These are phyloP conservation scores for Calocera cornea DNA, from an alignment of 768 basidiomycete genomes.

Conservation along the genomic window DNA sequence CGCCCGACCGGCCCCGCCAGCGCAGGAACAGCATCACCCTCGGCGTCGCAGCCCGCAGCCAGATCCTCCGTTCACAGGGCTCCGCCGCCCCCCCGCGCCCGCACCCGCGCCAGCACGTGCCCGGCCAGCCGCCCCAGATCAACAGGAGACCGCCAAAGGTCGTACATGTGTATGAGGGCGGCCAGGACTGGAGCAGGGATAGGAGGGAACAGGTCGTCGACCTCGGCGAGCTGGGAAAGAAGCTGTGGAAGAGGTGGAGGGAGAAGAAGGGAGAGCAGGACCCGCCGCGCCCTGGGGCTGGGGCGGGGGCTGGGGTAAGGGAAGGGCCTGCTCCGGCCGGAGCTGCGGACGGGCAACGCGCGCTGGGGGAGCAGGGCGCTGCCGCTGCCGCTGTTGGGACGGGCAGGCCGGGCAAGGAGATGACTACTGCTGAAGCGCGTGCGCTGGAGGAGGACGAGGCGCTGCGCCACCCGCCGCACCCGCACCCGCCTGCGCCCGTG, in stretches of 20 bases:
- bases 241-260: background rate
- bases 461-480: background rate
- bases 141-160: conserved; percentile 24
- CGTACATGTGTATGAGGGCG: background rate
- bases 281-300: too few relatives aligned
- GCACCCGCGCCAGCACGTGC: too few relatives aligned
- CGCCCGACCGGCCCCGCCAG: background rate
- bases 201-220: conserved; percentile 20
- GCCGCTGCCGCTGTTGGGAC: too few relatives aligned
- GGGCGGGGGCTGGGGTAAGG: background rate
- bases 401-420: background rate
- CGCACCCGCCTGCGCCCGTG: too few relatives aligned
- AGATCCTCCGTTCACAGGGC: background rate
- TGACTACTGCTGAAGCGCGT: background rate
- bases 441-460: background rate
- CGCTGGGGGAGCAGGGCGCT: too few relatives aligned
- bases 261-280: background rate
- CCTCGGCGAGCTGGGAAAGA: background rate
- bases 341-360: too few relatives aligned
- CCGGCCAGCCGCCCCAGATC: too few relatives aligned
- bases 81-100: background rate
- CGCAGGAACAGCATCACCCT: background rate
- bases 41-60: background rate
- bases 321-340: too few relatives aligned
- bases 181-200: conserved; percentile 24